phyloP scores from a whole-genome alignment of 768 basidiomycete genomes.

The Suillus americanus region DNA sequence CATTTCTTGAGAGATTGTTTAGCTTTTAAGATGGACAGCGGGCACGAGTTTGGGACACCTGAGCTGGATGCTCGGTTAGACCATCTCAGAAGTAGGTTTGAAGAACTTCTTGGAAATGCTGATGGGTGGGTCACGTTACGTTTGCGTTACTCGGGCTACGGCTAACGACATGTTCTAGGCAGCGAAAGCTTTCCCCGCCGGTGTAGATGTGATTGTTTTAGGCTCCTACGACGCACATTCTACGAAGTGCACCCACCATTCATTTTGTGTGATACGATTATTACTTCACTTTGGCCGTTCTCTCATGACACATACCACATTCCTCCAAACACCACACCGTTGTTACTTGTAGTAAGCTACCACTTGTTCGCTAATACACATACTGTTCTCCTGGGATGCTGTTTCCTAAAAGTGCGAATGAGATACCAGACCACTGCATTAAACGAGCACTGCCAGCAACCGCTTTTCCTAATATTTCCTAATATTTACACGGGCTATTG shows the following conservation, averaged over 20 bases:
- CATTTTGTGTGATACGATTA: not conserved
- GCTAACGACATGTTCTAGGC: constrained; percentile 13
- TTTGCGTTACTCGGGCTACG: not conserved
- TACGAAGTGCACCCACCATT: not conserved
- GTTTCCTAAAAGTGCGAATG: not conserved
- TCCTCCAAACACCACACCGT: not conserved
- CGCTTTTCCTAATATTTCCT: not conserved
- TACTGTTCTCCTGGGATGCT: not conserved
- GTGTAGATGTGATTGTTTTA: constrained; percentile 11
- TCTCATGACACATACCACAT: not conserved
- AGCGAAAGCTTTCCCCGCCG: constrained; percentile 18
- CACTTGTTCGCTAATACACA: not conserved
- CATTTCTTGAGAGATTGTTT: constrained; percentile 63
- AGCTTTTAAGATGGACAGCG: constrained; percentile 60
- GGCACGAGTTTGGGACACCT: constrained; percentile 29
- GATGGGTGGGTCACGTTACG: constrained; percentile 18
- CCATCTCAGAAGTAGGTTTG: constrained; percentile 23
- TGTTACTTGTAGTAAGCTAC: not conserved
- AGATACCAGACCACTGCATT: not conserved
- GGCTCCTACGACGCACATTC: not conserved
- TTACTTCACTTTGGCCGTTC: not conserved
- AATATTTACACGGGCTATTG: not conserved
- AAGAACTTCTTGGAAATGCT: constrained; percentile 28
- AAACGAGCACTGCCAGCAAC: too few species aligned
- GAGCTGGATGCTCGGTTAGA: constrained; percentile 12